A percentile compares a stretch with the other conserved stretches of the same genome.
phyloP scores from a whole-genome alignment of 2,329 filamentous ascomycete genomes.

The Septoria linicola region DNA sequence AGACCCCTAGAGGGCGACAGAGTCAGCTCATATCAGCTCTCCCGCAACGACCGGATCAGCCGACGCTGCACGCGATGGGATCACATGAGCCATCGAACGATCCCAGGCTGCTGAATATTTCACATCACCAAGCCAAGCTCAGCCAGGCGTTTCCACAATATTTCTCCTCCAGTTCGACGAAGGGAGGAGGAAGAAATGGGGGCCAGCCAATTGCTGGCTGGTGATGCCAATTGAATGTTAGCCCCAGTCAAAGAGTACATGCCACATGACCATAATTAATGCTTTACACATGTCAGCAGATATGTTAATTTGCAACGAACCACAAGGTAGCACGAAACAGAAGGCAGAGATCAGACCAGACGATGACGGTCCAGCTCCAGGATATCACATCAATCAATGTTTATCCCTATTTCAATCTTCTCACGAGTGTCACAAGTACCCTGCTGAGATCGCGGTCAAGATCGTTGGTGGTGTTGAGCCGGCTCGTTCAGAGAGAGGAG shows the following conservation, averaged over 20 bases:
- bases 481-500: too few relatives aligned
- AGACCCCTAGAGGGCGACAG: conserved; percentile 3
- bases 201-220: conserved; percentile 9
- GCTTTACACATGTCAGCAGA: too few relatives aligned
- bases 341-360: too few relatives aligned
- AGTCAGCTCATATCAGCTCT: conserved; percentile 6
- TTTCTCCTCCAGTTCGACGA: neutral
- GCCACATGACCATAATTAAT: conserved; percentile 1
- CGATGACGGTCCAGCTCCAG: too few relatives aligned
- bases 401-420: too few relatives aligned
- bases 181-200: neutral
- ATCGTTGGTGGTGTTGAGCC: too few relatives aligned
- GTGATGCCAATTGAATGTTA: too few relatives aligned
- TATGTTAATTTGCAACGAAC: too few relatives aligned
- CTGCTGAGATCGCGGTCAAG: too few relatives aligned
- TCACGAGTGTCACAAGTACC: too few relatives aligned
- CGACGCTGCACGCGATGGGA: conserved; percentile 11
- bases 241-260: neutral
- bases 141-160: conserved; percentile 7
- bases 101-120: conserved; percentile 2
- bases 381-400: too few relatives aligned
- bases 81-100: conserved; percentile 8
- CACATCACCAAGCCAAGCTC: conserved; percentile 5
- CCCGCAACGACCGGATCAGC: conserved; percentile 10
- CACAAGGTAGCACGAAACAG: too few relatives aligned